Percentiles rank a stretch among this genome's conserved stretches.
These are phyloP conservation scores for Monocercomonoides exilis DNA, from an alignment of 78 protist genomes.

Conservation along the genomic window DNA sequence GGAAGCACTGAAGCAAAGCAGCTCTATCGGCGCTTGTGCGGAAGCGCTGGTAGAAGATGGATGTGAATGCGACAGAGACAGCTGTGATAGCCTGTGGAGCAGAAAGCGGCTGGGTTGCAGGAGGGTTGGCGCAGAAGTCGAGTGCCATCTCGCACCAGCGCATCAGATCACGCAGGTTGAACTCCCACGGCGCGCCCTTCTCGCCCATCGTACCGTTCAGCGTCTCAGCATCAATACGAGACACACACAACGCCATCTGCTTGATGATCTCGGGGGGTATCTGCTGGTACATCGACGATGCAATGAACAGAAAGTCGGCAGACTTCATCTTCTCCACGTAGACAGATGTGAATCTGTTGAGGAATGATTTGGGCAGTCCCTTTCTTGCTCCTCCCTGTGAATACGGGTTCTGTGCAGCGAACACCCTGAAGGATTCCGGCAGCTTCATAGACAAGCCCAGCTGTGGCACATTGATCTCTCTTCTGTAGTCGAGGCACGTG, in stretches of 20 bases:
- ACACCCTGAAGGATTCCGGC: constrained; percentile 67
- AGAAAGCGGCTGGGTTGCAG: not conserved
- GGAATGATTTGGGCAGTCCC: constrained; percentile 94
- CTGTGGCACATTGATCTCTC: constrained; percentile 84
- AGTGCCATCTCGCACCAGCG: constrained; percentile 80
- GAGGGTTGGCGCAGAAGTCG: not conserved
- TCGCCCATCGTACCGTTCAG: constrained; percentile 39
- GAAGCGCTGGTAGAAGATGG: not conserved
- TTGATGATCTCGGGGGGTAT: not conserved
- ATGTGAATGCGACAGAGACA: not conserved
- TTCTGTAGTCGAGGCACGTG: constrained; percentile 92
- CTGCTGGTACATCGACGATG: constrained; percentile 34
- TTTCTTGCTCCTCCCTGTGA: constrained; percentile 96
- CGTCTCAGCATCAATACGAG: not conserved
- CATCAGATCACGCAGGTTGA: constrained; percentile 93
- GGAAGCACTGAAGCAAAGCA: not conserved
- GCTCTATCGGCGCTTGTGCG: not conserved
- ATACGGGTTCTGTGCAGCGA: constrained; percentile 88
- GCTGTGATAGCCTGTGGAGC: not conserved
- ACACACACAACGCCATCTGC: constrained; percentile 25
- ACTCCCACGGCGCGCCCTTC: constrained; percentile 95
- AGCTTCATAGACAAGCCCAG: constrained; percentile 60
- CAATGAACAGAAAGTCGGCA: constrained; percentile 60
- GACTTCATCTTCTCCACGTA: constrained; percentile 51
- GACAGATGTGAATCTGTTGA: constrained; percentile 91